Evolutionary conservation across 1,284 basidiomycete species (phyloP).

Genomic region (Ustilago tritici): DNA sequence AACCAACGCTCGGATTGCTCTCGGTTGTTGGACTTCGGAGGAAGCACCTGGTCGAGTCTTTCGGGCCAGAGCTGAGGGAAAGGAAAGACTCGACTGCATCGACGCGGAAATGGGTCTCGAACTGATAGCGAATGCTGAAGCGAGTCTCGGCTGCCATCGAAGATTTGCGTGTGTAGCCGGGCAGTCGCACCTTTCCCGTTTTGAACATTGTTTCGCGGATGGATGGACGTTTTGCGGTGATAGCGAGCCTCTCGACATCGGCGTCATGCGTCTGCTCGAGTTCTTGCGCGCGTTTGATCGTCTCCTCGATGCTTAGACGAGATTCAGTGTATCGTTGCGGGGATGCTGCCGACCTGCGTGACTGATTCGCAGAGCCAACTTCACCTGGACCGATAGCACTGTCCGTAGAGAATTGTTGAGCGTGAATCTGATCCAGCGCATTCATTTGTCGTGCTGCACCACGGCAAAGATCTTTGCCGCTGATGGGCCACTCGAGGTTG

Average conservation of each 20-base stretch:
- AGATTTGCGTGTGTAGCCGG: conserved; percentile 38
- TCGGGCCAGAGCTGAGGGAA: conserved; percentile 14
- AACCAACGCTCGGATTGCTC: conserved; percentile 15
- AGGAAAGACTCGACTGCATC: conserved; percentile 56
- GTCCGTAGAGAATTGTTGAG: background rate
- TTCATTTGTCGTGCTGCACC: background rate
- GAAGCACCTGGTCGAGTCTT: conserved; percentile 16
- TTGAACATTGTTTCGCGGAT: conserved; percentile 38
- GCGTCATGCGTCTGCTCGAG: conserved; percentile 16
- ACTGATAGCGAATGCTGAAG: conserved; percentile 48
- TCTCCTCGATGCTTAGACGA: conserved; percentile 53
- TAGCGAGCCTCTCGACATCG: conserved; percentile 3
- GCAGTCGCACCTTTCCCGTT: conserved; percentile 36
- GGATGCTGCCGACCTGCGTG: conserved; percentile 1
- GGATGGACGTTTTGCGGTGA: conserved; percentile 19
- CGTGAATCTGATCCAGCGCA: background rate
- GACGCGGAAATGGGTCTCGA: conserved; percentile 42
- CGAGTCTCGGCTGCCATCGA: conserved; percentile 42
- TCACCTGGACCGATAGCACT: background rate
- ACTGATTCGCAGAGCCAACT: background rate
- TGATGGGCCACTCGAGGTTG: conserved; percentile 55
- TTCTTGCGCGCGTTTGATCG: conserved; percentile 48
- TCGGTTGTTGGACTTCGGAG: conserved; percentile 4
- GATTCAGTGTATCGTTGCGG: conserved; percentile 23
- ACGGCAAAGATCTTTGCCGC: conserved; percentile 1